Conservation (phyloP, 345 rosid genomes). For the Microcos paniculata region DNA sequence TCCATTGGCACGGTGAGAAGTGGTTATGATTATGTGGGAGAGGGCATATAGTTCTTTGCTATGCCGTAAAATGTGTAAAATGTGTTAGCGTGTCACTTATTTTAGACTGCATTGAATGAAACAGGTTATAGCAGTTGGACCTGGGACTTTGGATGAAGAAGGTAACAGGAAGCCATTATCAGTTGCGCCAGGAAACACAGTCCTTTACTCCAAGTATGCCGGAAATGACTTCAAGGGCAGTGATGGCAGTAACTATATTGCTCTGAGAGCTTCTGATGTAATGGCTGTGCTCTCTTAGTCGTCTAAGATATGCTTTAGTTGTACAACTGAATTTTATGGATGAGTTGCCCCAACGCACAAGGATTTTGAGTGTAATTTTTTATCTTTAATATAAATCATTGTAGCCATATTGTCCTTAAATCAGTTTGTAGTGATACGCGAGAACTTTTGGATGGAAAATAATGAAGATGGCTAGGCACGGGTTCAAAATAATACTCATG, state of each 20-base stretch:
- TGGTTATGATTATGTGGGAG: background rate
- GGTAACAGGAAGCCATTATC: constrained; percentile 57
- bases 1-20: constrained; percentile 76
- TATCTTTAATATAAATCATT: constrained; percentile 12
- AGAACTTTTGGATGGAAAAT: background rate
- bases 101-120: background rate
- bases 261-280: constrained; percentile 77
- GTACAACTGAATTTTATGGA: constrained; percentile 27
- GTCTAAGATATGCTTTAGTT: background rate
- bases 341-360: constrained; percentile 21
- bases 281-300: constrained; percentile 90
- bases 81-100: too few species aligned
- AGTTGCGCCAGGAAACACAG: constrained; percentile 64
- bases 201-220: constrained; percentile 86
- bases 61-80: background rate
- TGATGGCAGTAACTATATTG: constrained; percentile 80
- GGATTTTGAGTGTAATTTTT: constrained; percentile 22
- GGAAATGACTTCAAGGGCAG: constrained; percentile 85
- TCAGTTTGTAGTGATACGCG: background rate
- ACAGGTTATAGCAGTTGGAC: constrained; percentile 87
- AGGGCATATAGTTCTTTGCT: background rate
- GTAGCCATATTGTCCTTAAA: background rate
- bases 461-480: background rate
- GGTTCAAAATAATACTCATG: too few species aligned
- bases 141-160: constrained; percentile 82